phyloP scores from a whole-genome alignment of 2,329 filamentous ascomycete genomes.

The Albifimbria verrucaria region DNA sequence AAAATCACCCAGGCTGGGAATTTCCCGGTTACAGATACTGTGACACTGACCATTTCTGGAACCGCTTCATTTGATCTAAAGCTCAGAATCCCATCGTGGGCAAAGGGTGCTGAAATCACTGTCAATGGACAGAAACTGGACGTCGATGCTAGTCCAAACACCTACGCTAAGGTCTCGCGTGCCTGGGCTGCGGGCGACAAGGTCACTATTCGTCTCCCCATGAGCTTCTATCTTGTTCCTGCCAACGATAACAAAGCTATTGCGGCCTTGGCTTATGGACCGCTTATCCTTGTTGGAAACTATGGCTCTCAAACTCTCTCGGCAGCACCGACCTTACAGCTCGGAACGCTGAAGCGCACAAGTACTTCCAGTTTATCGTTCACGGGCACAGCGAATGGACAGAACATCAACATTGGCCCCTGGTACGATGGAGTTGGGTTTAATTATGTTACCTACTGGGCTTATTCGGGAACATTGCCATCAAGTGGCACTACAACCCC shows the following conservation, averaged over 20 bases:
- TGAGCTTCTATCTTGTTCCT: constrained; percentile 37
- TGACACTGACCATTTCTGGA: constrained; percentile 33
- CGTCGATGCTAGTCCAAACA: constrained; percentile 27
- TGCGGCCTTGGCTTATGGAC: constrained; percentile 45
- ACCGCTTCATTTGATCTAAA: constrained; percentile 29
- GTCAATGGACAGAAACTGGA: constrained; percentile 36
- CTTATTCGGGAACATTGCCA: not conserved
- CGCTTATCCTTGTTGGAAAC: constrained; percentile 40
- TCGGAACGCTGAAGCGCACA: constrained; percentile 23
- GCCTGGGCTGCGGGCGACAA: constrained; percentile 40
- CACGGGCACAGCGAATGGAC: constrained; percentile 24
- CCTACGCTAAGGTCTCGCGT: constrained; percentile 37
- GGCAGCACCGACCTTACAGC: constrained; percentile 24
- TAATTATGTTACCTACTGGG: constrained; percentile 42
- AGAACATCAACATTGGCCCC: constrained; percentile 28
- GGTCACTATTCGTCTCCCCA: constrained; percentile 41
- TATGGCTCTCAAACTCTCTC: constrained; percentile 36
- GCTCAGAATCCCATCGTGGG: constrained; percentile 47
- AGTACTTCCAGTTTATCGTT: constrained; percentile 24
- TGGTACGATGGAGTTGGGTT: constrained; percentile 38
- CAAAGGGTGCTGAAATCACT: constrained; percentile 31
- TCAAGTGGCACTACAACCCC: not conserved
- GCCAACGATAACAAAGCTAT: constrained; percentile 44
- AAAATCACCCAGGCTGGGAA: constrained; percentile 39
- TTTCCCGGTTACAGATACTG: constrained; percentile 38